A percentile compares a stretch with the other conserved stretches of the same genome.
phyloP scores from a whole-genome alignment of 2,329 filamentous ascomycete genomes.

The Onygenales sp. region DNA sequence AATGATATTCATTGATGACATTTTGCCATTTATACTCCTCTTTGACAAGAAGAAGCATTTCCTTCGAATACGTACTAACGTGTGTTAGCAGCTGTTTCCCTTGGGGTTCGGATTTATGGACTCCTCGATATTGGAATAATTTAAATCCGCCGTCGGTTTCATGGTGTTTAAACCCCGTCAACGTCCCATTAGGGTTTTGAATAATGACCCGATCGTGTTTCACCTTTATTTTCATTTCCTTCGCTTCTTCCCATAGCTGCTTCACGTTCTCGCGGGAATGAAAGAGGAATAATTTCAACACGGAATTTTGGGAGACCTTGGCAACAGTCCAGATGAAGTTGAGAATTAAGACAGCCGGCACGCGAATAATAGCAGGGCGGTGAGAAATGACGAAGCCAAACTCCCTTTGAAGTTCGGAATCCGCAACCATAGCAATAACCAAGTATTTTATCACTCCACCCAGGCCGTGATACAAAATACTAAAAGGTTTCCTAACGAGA shows the following conservation, averaged over 20 bases:
- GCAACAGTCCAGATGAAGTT: slow-evolving; percentile 41
- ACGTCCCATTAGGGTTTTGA: slow-evolving; percentile 38
- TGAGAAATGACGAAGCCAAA: slow-evolving; percentile 35
- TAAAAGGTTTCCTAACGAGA: slow-evolving; percentile 25
- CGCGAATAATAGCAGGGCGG: slow-evolving; percentile 26
- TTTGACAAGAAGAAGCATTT: slow-evolving; percentile 36
- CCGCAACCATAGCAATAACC: slow-evolving; percentile 41
- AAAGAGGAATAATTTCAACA: slow-evolving; percentile 40
- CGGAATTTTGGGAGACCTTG: slow-evolving; percentile 34
- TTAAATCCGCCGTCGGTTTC: slow-evolving; percentile 30
- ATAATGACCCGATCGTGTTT: slow-evolving; percentile 40
- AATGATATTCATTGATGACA: slow-evolving; percentile 39
- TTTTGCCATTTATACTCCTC: slow-evolving; percentile 38
- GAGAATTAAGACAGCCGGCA: slow-evolving; percentile 31
- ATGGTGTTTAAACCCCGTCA: slow-evolving; percentile 40
- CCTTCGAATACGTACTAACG: slow-evolving; percentile 39
- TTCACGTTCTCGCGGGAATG: slow-evolving; percentile 40
- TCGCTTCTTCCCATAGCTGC: slow-evolving; percentile 39
- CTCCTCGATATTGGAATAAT: slow-evolving; percentile 30
- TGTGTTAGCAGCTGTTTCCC: slow-evolving; percentile 31
- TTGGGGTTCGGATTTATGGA: slow-evolving; percentile 38
- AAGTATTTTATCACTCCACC: slow-evolving; percentile 40
- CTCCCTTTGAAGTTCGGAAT: slow-evolving; percentile 44
- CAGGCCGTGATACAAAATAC: slow-evolving; percentile 33
- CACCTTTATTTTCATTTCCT: slow-evolving; percentile 39